A percentile compares a stretch with the other conserved stretches of the same genome.
phyloP scores from a whole-genome alignment of 1,284 basidiomycete species.

The Ceratobasidium sp. region DNA sequence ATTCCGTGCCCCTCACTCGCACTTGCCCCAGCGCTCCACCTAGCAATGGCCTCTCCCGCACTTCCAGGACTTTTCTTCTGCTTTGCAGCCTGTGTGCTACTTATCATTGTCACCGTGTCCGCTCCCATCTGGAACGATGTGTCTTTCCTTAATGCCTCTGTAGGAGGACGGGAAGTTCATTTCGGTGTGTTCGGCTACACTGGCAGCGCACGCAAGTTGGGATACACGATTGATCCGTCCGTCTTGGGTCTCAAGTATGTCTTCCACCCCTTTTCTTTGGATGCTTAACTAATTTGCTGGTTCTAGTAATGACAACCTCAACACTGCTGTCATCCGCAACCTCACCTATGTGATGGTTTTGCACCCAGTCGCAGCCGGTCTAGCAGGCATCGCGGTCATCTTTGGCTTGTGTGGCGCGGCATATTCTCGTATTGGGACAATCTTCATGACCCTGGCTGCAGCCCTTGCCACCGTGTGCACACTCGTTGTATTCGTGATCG shows the following conservation, averaged over 20 bases:
- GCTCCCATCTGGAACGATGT: slow-evolving; percentile 74
- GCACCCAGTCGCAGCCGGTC: slow-evolving; percentile 76
- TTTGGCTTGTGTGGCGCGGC: slow-evolving; percentile 71
- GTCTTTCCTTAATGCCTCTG: slow-evolving; percentile 67
- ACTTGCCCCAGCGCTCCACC: not conserved
- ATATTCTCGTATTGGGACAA: slow-evolving; percentile 71
- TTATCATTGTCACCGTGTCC: slow-evolving; percentile 64
- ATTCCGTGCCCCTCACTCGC: not conserved
- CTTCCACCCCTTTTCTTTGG: slow-evolving; percentile 18
- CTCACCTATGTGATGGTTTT: slow-evolving; percentile 76
- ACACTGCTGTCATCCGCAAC: slow-evolving; percentile 64
- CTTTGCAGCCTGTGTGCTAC: slow-evolving; percentile 69
- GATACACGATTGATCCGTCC: slow-evolving; percentile 59
- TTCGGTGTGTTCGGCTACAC: slow-evolving; percentile 82
- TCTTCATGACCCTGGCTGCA: slow-evolving; percentile 73
- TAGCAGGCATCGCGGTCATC: slow-evolving; percentile 72
- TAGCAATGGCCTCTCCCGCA: slow-evolving; percentile 49
- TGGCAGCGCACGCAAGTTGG: slow-evolving; percentile 60
- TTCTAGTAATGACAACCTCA: slow-evolving; percentile 51
- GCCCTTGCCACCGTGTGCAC: slow-evolving; percentile 68
- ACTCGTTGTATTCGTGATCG: slow-evolving; percentile 73
- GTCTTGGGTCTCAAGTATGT: slow-evolving; percentile 51
- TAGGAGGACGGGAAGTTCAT: slow-evolving; percentile 51
- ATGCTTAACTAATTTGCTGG: slow-evolving; percentile 42
- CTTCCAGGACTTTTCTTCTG: slow-evolving; percentile 59